Evolutionary conservation across 257 asterid genomes (phyloP).

Genomic region (Voacanga thouarsii): DNA sequence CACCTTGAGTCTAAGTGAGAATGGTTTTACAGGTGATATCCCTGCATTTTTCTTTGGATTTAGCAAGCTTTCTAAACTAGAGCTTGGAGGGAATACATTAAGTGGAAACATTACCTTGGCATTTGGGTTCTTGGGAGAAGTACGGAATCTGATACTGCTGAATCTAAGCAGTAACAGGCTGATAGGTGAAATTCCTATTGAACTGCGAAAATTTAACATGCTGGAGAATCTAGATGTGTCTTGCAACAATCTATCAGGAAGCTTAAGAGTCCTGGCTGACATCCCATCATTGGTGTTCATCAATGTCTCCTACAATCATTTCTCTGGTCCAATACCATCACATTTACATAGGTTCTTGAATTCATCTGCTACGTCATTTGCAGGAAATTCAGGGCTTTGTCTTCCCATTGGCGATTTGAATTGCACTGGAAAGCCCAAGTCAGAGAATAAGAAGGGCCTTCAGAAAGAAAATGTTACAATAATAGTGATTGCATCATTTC

Average conservation of each 20-base stretch:
- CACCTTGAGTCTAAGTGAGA: conserved; percentile 54
- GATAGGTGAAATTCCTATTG: conserved; percentile 50
- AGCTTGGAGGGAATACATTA: conserved; percentile 63
- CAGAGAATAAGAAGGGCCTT: conserved; percentile 30
- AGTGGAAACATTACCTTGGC: conserved; percentile 47
- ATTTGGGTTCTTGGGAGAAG: conserved; percentile 31
- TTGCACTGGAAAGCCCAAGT: conserved; percentile 30
- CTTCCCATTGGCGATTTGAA: conserved; percentile 7
- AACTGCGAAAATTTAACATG: conserved; percentile 47
- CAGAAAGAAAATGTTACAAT: conserved; percentile 29
- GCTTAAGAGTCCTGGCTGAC: conserved; percentile 39
- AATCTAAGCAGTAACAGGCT: conserved; percentile 59
- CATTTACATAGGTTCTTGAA: conserved; percentile 32
- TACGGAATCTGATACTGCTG: conserved; percentile 45
- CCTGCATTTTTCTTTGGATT: conserved; percentile 50
- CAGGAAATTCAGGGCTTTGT: conserved; percentile 49
- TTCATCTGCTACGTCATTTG: conserved; percentile 56
- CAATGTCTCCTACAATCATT: conserved; percentile 58
- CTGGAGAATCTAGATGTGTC: conserved; percentile 63
- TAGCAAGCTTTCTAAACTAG: conserved; percentile 49
- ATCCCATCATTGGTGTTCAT: conserved; percentile 45
- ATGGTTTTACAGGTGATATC: conserved; percentile 49
- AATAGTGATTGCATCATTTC: conserved; percentile 37
- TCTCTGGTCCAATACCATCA: conserved; percentile 55
- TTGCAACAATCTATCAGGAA: conserved; percentile 61